Percentiles rank a stretch among this genome's conserved stretches.
phyloP scores from a whole-genome alignment of 768 basidiomycete species.

The Tulasnella sp. region DNA sequence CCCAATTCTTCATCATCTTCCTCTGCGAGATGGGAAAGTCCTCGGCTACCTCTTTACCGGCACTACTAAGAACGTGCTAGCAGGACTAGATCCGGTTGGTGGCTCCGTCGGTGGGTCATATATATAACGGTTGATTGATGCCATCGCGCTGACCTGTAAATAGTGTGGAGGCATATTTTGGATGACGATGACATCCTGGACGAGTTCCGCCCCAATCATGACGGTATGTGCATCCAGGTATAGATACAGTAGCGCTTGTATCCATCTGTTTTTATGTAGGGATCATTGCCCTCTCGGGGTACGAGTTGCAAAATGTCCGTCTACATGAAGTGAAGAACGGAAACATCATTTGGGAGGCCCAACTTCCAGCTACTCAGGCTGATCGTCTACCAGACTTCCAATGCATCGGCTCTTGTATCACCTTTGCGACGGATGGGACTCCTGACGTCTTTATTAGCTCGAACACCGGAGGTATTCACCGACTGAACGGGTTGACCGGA shows the following conservation, averaged over 20 bases:
- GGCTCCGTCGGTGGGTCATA: slow-evolving; percentile 55
- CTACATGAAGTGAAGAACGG: slow-evolving; percentile 56
- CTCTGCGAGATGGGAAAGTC: slow-evolving; percentile 22
- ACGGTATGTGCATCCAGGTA: slow-evolving; percentile 36
- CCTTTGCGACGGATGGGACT: slow-evolving; percentile 29
- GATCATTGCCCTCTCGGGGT: slow-evolving; percentile 66
- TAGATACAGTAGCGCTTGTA: not conserved
- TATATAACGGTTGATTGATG: not conserved
- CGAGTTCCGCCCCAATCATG: slow-evolving; percentile 45
- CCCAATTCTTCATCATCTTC: slow-evolving; percentile 45
- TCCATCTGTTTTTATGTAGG: slow-evolving; percentile 22
- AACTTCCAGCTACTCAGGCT: slow-evolving; percentile 37
- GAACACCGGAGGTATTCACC: slow-evolving; percentile 47
- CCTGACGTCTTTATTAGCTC: slow-evolving; percentile 39
- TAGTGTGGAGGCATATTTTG: slow-evolving; percentile 75
- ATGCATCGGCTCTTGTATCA: slow-evolving; percentile 44
- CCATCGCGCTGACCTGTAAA: not conserved
- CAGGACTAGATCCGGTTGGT: slow-evolving; percentile 51
- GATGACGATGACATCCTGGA: slow-evolving; percentile 57
- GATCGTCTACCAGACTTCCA: slow-evolving; percentile 41
- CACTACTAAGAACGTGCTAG: slow-evolving; percentile 66
- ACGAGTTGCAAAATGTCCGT: slow-evolving; percentile 56
- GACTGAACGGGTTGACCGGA: slow-evolving; percentile 41
- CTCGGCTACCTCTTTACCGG: slow-evolving; percentile 38
- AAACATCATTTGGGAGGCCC: slow-evolving; percentile 50